Base-by-base conservation (phyloP, 805 yeast genomes). In the Candida maris region DNA sequence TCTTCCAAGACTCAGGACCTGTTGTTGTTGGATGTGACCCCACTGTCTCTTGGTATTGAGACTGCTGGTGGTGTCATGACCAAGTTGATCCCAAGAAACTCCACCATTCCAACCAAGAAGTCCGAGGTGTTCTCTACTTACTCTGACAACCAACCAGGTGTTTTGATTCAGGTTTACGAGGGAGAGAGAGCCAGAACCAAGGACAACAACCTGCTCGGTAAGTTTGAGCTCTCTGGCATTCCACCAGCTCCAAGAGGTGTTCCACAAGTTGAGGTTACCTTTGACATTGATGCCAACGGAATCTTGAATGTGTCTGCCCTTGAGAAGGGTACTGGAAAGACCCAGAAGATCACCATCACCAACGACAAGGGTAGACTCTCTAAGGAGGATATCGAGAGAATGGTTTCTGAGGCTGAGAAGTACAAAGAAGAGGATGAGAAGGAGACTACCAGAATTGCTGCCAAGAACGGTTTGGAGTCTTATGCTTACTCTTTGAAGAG, bases 1-100 rank as follows among this genome's bases (percentile, higher is more conserved):
- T 88, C 96, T 27, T 81, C 95, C 45, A 87, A 87, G 83, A 89
- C 96, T 45, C 96, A 88, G 75, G 97, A 88, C 67, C 75, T 88
- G 67, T 74, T 91, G 64, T 77, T 89, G 61, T 79, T 91, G 64
- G 97, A 89, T 78, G 97, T 89, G 66, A 94, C 97, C 59, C 97
- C 97, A 37, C 68, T 84, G 57, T 81, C 93, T 13, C 60, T 84
- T 34, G 94, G 94, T 39, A 84, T 84, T 49, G 94, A 84, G 59
- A 83, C 91, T 1, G 84, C 81, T 51, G 93, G 94, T 29, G 93
- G 93, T 36, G 78, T 84, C 14, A 83, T 82, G 68, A 77, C 87
- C 35, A 87, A 88, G 25, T 67, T 84, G 52, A 82, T 84, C 38
- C 81, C 87, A 32, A 70, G 93, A 57, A 84, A 84, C 60, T 72